These are phyloP conservation scores for Solanum rostratum DNA, from an alignment of 257 asterid genomes.

Conservation along the genomic window DNA sequence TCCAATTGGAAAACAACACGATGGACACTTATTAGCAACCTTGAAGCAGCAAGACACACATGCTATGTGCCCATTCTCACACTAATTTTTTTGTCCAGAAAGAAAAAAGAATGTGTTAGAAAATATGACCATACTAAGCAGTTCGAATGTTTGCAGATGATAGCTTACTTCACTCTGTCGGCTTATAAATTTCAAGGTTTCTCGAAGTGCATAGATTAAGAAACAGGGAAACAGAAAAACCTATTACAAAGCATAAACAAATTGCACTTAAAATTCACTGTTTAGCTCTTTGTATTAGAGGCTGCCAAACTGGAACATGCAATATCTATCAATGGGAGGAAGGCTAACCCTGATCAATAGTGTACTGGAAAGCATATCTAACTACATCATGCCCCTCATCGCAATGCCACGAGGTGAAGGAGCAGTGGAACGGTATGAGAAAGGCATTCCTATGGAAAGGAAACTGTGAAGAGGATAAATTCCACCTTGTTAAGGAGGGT, in stretches of 20 bases:
- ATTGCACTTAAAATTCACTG: background rate
- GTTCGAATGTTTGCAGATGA: too few species aligned
- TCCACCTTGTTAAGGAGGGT: too few species aligned
- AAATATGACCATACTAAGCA: too few species aligned
- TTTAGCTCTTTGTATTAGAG: background rate
- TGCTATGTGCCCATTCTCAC: slow-evolving; percentile 76
- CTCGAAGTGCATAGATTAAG: background rate
- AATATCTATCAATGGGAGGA: too few species aligned
- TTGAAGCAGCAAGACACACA: slow-evolving; percentile 53
- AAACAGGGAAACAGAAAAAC: background rate
- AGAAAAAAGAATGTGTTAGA: background rate
- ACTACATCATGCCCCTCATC: too few species aligned
- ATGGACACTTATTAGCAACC: slow-evolving; percentile 46
- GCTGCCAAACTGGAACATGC: too few species aligned
- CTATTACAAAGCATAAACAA: background rate
- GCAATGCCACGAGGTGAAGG: too few species aligned
- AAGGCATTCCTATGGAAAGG: too few species aligned
- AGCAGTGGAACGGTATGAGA: too few species aligned
- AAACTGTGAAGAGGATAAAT: too few species aligned
- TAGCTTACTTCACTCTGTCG: background rate
- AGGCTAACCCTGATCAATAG: too few species aligned
- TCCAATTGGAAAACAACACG: slow-evolving; percentile 55
- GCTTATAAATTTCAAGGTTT: background rate
- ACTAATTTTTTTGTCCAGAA: slow-evolving; percentile 25
- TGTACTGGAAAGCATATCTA: too few species aligned